Percentiles rank a stretch among this genome's conserved stretches.
These are phyloP conservation scores for Lasiodiplodia citricola DNA, from an alignment of 2,329 filamentous ascomycete species.

Conservation along the genomic window DNA sequence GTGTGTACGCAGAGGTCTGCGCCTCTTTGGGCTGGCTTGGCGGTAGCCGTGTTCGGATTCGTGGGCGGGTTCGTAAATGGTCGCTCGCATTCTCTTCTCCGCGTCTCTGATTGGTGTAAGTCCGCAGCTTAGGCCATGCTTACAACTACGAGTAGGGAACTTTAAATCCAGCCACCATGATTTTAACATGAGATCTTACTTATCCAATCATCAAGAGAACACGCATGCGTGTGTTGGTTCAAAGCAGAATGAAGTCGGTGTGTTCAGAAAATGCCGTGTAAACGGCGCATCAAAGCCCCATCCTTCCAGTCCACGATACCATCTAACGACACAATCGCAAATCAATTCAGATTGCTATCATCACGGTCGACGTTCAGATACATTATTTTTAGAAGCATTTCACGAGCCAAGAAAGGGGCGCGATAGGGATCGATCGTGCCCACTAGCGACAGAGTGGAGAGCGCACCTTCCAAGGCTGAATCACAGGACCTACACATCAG, in stretches of 20 bases:
- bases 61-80: background rate
- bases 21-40: slow-evolving; percentile 2
- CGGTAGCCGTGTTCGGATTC: background rate
- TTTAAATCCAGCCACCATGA: background rate
- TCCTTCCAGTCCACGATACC: too few relatives aligned
- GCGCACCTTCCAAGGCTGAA: too few relatives aligned
- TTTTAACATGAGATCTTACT: background rate
- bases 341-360: too few relatives aligned
- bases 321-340: too few relatives aligned
- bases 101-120: background rate
- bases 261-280: too few relatives aligned
- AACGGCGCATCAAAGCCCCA: too few relatives aligned
- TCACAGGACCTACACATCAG: too few relatives aligned
- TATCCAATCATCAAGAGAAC: background rate
- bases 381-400: too few relatives aligned
- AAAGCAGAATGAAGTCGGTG: background rate
- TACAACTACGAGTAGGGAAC: background rate
- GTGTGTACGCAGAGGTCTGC: background rate
- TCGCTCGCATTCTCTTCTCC: background rate
- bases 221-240: background rate
- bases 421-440: too few relatives aligned
- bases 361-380: too few relatives aligned
- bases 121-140: background rate
- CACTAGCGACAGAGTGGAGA: too few relatives aligned
- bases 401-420: too few relatives aligned